These are phyloP conservation scores for Pholiota conissans DNA, from an alignment of 768 basidiomycete species.

Conservation along the genomic window DNA sequence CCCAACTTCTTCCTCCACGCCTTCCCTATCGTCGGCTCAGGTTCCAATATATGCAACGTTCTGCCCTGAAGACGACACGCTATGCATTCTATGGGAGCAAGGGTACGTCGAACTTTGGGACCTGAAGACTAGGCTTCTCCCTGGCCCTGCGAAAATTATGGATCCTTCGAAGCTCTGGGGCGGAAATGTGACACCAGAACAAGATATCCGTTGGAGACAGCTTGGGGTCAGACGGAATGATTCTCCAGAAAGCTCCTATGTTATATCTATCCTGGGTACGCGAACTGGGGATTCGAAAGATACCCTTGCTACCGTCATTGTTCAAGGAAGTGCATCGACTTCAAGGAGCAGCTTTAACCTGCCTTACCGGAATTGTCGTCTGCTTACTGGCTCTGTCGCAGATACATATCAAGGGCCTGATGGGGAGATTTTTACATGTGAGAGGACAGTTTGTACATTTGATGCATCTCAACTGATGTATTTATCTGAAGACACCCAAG, in stretches of 20 bases:
- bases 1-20: conserved; percentile 18
- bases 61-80: conserved; percentile 51
- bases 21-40: conserved; percentile 17
- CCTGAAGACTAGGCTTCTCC: conserved; percentile 60
- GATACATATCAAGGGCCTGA: conserved; percentile 40
- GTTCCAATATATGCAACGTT: conserved; percentile 71
- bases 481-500: conserved; percentile 14
- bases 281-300: conserved; percentile 13
- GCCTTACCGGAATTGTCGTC: conserved; percentile 44
- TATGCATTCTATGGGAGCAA: conserved; percentile 71
- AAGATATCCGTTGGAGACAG: conserved; percentile 33
- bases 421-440: conserved; percentile 53
- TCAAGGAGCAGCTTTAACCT: conserved; percentile 24
- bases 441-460: conserved; percentile 15
- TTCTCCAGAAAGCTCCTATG: conserved; percentile 13
- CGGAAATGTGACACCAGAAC: conserved; percentile 22
- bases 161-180: conserved; percentile 46
- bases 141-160: conserved; percentile 60
- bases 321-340: conserved; percentile 18
- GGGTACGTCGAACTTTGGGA: conserved; percentile 71
- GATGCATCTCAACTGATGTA: background rate
- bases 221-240: conserved; percentile 13
- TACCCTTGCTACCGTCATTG: conserved; percentile 33
- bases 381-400: conserved; percentile 34
- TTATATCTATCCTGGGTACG: conserved; percentile 42